phyloP scores from a whole-genome alignment of 2,329 filamentous ascomycete species.

The Ramichloridium luteum region DNA sequence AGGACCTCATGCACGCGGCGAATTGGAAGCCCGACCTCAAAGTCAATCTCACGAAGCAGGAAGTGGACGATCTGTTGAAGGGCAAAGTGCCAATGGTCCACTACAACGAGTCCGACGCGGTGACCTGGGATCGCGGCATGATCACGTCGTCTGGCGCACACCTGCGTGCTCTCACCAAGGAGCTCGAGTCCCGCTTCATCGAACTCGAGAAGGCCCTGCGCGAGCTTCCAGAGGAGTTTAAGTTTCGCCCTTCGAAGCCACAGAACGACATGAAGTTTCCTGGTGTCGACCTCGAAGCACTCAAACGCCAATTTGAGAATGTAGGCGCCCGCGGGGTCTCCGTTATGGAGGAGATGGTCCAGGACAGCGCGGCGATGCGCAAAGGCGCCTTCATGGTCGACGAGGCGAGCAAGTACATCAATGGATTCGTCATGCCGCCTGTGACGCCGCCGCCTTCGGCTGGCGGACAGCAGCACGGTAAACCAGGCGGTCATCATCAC shows the following conservation, averaged over 20 bases:
- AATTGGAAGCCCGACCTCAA: constrained; percentile 22
- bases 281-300: constrained; percentile 19
- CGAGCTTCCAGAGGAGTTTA: constrained; percentile 18
- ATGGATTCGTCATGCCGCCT: constrained; percentile 28
- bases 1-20: constrained; percentile 16
- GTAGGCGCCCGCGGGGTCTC: constrained; percentile 19
- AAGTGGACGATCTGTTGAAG: constrained; percentile 36
- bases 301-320: constrained; percentile 19
- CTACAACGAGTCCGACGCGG: constrained; percentile 28
- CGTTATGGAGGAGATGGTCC: constrained; percentile 29
- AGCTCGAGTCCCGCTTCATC: constrained; percentile 60
- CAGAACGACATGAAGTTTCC: constrained; percentile 23
- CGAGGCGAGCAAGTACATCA: constrained; percentile 26
- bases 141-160: constrained; percentile 67
- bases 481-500: constrained; percentile 2
- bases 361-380: constrained; percentile 24
- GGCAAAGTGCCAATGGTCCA: constrained; percentile 42
- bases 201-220: constrained; percentile 52
- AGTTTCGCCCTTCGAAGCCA: constrained; percentile 20
- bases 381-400: constrained; percentile 28
- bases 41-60: constrained; percentile 26
- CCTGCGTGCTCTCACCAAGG: constrained; percentile 55
- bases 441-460: constrained; percentile 20
- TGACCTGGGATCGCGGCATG: constrained; percentile 44
- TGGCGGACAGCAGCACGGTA: constrained; percentile 5